Conservation (phyloP, 2,329 filamentous ascomycete species). For the Coniochaeta sp. region DNA sequence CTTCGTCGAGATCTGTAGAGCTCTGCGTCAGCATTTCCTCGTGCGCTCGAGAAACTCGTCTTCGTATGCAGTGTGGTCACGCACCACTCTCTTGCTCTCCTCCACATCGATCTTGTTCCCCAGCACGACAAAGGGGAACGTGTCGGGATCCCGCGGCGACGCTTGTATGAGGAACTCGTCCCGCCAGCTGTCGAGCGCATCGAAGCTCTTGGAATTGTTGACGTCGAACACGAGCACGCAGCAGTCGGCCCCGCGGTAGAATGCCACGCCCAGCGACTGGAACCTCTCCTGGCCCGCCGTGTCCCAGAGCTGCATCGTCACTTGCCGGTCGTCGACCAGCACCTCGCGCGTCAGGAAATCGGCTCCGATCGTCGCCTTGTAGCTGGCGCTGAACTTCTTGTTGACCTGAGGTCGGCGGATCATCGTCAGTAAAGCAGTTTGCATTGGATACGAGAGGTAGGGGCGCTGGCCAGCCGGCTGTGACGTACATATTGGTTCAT, state of each 20-base stretch:
- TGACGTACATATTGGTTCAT: constrained; percentile 99
- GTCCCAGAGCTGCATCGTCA: constrained; percentile 99
- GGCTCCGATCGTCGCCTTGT: constrained; percentile 98
- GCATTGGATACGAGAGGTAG: not conserved
- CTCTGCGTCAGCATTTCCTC: constrained; percentile 12
- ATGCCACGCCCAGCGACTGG: constrained; percentile 92
- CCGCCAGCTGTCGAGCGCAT: constrained; percentile 95
- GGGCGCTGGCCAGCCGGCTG: not conserved
- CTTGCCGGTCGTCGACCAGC: constrained; percentile 89
- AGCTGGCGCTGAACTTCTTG: constrained; percentile 99
- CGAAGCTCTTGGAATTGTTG: constrained; percentile 98
- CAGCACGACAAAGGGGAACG: constrained; percentile 95
- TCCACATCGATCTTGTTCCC: constrained; percentile 99
- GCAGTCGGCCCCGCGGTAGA: constrained; percentile 96
- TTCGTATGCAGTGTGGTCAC: constrained; percentile 17
- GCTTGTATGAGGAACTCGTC: constrained; percentile 98
- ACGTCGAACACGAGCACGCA: constrained; percentile 97
- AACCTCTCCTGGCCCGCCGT: constrained; percentile 96
- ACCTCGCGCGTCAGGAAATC: constrained; percentile 99
- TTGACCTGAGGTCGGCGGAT: constrained; percentile 70
- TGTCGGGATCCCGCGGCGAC: constrained; percentile 90
- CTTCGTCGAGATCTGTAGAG: constrained; percentile 78
- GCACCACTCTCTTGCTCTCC: constrained; percentile 88
- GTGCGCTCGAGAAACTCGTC: not conserved
- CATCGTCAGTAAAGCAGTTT: not conserved